Base-by-base conservation (phyloP, 2,329 filamentous ascomycete genomes). In the Fusarium subtropicale region DNA sequence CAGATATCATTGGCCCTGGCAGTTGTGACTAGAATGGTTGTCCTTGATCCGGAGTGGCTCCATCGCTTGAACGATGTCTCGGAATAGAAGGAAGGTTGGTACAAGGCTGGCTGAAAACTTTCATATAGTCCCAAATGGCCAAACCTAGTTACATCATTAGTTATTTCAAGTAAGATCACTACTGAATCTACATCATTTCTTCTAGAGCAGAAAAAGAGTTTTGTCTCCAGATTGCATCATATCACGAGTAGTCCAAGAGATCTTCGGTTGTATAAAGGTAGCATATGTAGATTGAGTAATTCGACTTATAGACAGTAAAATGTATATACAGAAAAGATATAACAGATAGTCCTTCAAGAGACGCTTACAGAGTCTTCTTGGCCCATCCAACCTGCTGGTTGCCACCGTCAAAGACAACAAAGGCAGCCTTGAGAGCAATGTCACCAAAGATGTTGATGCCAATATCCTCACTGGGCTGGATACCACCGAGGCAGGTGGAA, bases 401-500 rank as follows among this genome's bases (percentile, higher is more conserved):
- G 12, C 46, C 73, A 2, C 68, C 82, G 70, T 88, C 85, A 74
- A 88, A 88, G 18, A 83, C 86, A 38, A 88, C 85, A 68, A 87
- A 88, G 67, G 87, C 85, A 44, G 85, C 84, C 79, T 88, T 88
- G 77, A 89, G 87, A 64, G 88, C 85, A 71, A 88, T 83, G 68
- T 88, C 87, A 24, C 87, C 87, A 74, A 86, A 88, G 73, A 93
- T 90, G 78, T 90, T 87, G 22, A 84, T 81, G 2, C 68, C 69
- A 20, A 72, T 42, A 9, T 60, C 53, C 2, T 70, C 67, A 52
- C 86, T 89, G 22, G 86, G 82, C 80, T 92, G 90, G 12, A 92
- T 81, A 69, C 90, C 90, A 66, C 90, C 90, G 68, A 90, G 91
- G 81, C 91, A 93, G 56, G 83, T 87, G 34, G 82, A 81, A 41